Evolutionary conservation across 148 eudicot species (phyloP).

Genomic region (Rhododendron vialii): DNA sequence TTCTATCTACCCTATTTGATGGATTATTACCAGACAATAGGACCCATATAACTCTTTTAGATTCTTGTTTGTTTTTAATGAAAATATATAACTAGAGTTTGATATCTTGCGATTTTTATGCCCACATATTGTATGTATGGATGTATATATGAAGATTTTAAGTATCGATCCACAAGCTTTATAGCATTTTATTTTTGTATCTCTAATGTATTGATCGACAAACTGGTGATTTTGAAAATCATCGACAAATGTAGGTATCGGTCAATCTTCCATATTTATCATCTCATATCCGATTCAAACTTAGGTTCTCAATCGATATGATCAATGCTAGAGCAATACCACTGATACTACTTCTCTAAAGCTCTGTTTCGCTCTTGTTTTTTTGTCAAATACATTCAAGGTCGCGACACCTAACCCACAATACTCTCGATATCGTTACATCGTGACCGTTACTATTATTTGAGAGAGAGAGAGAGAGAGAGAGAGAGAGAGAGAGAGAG

Average conservation of each 20-base stretch:
- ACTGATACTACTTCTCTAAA: background rate
- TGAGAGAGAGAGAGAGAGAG: background rate
- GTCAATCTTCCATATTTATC: background rate
- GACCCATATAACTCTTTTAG: constrained; percentile 18
- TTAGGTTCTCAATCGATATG: background rate
- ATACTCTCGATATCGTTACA: background rate
- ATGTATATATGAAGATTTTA: background rate
- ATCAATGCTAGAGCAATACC: background rate
- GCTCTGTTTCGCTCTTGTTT: background rate
- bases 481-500: background rate
- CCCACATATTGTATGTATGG: background rate
- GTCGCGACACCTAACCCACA: background rate
- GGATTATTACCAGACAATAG: constrained; percentile 14
- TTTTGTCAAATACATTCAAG: background rate
- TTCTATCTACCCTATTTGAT: constrained; percentile 13
- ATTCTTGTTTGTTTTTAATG: background rate
- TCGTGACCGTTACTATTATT: background rate
- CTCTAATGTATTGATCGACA: background rate
- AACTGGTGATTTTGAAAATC: background rate
- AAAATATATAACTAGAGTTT: background rate
- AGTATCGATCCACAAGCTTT: background rate
- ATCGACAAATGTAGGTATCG: background rate
- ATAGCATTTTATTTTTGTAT: background rate
- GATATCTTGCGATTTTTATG: background rate
- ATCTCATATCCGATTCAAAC: background rate